Evolutionary conservation across 2,329 filamentous ascomycete species (phyloP).

Genomic region (Ascochyta pisi): DNA sequence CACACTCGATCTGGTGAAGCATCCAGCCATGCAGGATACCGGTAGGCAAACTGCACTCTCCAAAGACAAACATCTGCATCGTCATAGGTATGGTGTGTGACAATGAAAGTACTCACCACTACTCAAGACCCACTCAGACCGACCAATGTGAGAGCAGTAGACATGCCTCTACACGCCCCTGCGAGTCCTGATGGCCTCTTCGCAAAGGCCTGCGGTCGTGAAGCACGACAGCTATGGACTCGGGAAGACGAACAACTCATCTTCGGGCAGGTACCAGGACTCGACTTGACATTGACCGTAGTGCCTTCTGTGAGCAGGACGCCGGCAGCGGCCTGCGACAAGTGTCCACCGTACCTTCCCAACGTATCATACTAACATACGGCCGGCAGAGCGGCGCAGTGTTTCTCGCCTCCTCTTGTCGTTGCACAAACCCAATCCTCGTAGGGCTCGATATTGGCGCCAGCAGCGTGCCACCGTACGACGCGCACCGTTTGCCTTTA

Average conservation of each 20-base stretch:
- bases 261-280: neutral
- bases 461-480: constrained; percentile 37
- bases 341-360: neutral
- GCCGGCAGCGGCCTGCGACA: neutral
- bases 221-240: neutral
- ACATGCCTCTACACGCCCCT: neutral
- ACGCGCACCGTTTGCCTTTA: neutral
- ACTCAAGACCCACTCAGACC: neutral
- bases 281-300: neutral
- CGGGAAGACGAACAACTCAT: neutral
- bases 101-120: neutral
- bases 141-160: neutral
- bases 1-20: neutral
- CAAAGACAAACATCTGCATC: neutral
- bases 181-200: neutral
- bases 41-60: neutral
- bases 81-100: neutral
- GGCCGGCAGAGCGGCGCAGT: neutral
- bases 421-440: constrained; percentile 37
- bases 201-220: neutral
- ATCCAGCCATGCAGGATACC: neutral
- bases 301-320: constrained; percentile 1
- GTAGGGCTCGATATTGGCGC: constrained; percentile 18
- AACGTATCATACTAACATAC: neutral
- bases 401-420: constrained; percentile 2